Base-by-base conservation (phyloP, 2,329 filamentous ascomycete genomes). In the Dothidotthia symphoricarpi region DNA sequence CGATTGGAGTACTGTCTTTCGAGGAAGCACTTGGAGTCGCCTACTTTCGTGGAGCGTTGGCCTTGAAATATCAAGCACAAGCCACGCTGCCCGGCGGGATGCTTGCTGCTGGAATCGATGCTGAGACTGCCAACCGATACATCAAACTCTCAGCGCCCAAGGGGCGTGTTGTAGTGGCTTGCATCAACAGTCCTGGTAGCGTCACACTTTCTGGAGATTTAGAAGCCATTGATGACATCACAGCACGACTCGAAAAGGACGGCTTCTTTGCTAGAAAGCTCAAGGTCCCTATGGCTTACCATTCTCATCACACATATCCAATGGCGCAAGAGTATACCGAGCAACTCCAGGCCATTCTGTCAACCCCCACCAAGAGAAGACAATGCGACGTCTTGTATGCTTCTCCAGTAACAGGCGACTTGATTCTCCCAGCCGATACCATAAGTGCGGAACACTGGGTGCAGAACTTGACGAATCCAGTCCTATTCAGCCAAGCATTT, bases 201-300 rank as follows among this genome's bases (percentile, higher is more conserved):
- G 51, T 72, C 1, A 75, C 72, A 0, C 32, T 74, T 1, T 72
- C 70, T 7, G 72, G 73, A 1, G 68, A 74, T 40, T 28, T 31
- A 0, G 53, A 61, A 36, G 67, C 61, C 2, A 62, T 74, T 9
- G 43, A 61, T 0, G 55, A 64, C 31, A 41, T 63, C 1, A 53
- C 61, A 12, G 36, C 49, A 1, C 41, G 51, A 1, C 43, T 73
- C 0, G 50, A 68, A 6, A 56, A 61, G 3, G 53, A 65, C n/a
- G 49, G 58, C 7, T 58, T 60, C 6, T 74, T 74, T 39, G 59
- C 55, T 3, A 54, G 70, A 1, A 41, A 54, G 13, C 63, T 75
- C 2, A 58, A 65, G 39, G 68, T 72, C 2, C 64, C 69, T 14
- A 59, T 48, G 11, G 72, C 71, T 0, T 75, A 74, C 35, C 72